Percentiles rank a stretch among this genome's conserved stretches.
These are phyloP conservation scores for Blastomyces percursus DNA, from an alignment of 2,329 filamentous ascomycete genomes.

Conservation along the genomic window DNA sequence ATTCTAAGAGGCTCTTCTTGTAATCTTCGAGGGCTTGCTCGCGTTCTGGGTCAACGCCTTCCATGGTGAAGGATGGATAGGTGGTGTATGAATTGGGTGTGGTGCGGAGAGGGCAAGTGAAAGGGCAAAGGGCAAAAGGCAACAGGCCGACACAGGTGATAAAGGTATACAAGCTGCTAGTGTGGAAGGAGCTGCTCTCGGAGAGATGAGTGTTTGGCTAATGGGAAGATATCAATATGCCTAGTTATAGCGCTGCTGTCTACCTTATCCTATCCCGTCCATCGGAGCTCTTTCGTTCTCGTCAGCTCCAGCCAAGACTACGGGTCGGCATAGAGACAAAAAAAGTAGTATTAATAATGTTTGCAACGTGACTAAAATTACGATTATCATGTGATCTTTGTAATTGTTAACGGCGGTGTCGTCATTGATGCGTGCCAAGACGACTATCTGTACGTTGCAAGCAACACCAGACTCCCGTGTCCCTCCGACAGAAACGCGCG, in stretches of 20 bases:
- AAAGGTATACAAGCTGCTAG: too few relatives aligned
- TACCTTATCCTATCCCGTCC: neutral
- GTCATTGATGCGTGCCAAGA: too few relatives aligned
- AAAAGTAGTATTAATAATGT: constrained; percentile 1
- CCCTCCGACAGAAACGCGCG: neutral
- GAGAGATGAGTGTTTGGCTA: neutral
- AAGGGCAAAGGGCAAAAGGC: neutral
- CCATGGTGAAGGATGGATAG: constrained; percentile 22
- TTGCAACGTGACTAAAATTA: neutral
- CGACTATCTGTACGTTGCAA: too few relatives aligned
- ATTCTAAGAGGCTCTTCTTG: constrained; percentile 76
- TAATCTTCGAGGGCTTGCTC: constrained; percentile 64
- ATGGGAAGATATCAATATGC: neutral
- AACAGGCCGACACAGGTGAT: too few relatives aligned
- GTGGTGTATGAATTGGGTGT: neutral
- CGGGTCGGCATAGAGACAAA: neutral
- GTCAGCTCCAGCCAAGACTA: neutral
- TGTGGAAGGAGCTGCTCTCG: neutral
- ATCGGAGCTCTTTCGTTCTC: neutral
- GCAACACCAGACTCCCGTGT: neutral
- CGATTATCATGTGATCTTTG: neutral
- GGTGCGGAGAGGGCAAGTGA: constrained; percentile 5
- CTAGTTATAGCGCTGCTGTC: neutral
- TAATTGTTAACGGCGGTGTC: neutral
- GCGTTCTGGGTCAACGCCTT: constrained; percentile 41